These are phyloP conservation scores for Mucor lusitanicus DNA, from an alignment of 371 early-diverging fungal species.

Conservation along the genomic window DNA sequence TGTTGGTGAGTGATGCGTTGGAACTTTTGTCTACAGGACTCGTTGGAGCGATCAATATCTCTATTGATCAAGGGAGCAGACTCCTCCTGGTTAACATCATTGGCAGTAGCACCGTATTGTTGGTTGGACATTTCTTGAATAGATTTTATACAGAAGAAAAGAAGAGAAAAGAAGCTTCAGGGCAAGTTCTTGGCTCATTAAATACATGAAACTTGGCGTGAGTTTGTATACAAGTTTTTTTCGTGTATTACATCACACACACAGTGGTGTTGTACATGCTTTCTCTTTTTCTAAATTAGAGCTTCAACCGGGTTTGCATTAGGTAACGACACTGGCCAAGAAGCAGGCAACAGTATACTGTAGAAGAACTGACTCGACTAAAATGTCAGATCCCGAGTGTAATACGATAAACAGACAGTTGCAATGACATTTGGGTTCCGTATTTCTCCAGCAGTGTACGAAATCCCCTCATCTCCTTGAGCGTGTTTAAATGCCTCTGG, in stretches of 20 bases:
- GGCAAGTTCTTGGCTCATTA: not conserved
- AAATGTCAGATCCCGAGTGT: not conserved
- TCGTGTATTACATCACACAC: slow-evolving; percentile 16
- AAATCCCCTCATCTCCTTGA: not conserved
- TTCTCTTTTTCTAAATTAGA: not conserved
- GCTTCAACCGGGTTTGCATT: not conserved
- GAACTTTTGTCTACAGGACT: slow-evolving; percentile 33
- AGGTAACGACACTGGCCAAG: not conserved
- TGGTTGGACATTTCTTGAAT: slow-evolving; percentile 23
- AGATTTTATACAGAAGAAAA: not conserved
- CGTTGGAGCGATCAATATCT: slow-evolving; percentile 6
- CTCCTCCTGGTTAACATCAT: slow-evolving; percentile 30
- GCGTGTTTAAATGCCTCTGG: not conserved
- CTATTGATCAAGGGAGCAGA: slow-evolving; percentile 29
- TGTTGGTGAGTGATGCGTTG: slow-evolving; percentile 35
- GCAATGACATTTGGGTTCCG: not conserved
- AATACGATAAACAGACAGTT: not conserved
- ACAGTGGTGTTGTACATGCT: not conserved
- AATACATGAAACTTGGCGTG: slow-evolving; percentile 12
- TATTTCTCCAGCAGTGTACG: not conserved
- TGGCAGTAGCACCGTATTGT: slow-evolving; percentile 43
- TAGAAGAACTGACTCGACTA: not conserved
- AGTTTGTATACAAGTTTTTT: not conserved
- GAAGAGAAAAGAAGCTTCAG: slow-evolving; percentile 7
- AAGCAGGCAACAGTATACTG: not conserved